Evolutionary conservation across 23 red algal genomes (phyloP), one percentile per base, ranked within the genome.

Genomic region (Gracilaria vermiculophylla): DNA sequence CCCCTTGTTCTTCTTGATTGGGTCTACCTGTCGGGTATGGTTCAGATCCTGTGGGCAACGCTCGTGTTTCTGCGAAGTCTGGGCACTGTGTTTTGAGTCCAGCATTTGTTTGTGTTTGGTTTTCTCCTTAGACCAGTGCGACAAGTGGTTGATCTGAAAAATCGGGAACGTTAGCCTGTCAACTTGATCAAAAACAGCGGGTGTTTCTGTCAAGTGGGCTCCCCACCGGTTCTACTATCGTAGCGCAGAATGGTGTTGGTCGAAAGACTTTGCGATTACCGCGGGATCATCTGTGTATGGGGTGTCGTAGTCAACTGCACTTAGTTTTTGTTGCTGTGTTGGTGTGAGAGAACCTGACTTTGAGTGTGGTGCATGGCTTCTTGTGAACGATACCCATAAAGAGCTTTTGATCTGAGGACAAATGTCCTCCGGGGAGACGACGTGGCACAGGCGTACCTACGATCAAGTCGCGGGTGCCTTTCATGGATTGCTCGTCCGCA

Each of bases 341-440:
- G n/a, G n/a, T n/a, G n/a, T n/a, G n/a, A n/a, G n/a, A n/a, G n/a
- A n/a, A n/a, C n/a, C n/a, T n/a, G n/a, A n/a, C n/a, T n/a, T n/a
- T n/a, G n/a, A n/a, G n/a, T n/a, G n/a, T n/a, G n/a, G n/a, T n/a
- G n/a, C n/a, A n/a, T n/a, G n/a, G n/a, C n/a, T n/a, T n/a, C n/a
- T n/a, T n/a, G n/a, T n/a, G n/a, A n/a, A n/a, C n/a, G n/a, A n/a
- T n/a, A n/a, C n/a, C 61, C 61, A 11, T 34, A 66, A 66, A n/a
- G 61, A 66, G 61, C 61, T 66, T 66, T 66, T 66, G 61, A 66
- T 66, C 61, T 23, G 61, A 16, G 24, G 15, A 35, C 61, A 13
- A 14, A 13, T 3, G 2, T 66, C 15, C 3, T 3, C 13, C 61
- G 61, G 61, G 61, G 61, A 66, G 61, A 28, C 61, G 33, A 66